A percentile compares a stretch with the other conserved stretches of the same genome.
Evolutionary conservation across 441 rosid species (phyloP).

Genomic region (Cnidoscolus chayamansa): DNA sequence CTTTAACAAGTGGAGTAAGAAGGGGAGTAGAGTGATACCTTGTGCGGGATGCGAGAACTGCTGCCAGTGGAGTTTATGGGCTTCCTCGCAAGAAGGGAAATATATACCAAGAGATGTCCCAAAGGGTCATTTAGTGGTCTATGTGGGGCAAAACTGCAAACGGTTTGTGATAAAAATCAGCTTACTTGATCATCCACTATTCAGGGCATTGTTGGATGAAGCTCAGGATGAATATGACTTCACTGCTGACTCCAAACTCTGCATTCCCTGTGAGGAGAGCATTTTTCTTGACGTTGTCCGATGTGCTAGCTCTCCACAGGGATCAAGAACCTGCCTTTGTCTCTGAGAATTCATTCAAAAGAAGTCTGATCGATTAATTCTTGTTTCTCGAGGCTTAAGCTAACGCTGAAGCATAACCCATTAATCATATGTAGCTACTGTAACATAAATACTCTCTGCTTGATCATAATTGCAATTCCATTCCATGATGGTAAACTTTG

Average conservation of each 20-base stretch:
- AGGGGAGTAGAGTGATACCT: slow-evolving; percentile 45
- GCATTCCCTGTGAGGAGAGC: slow-evolving; percentile 80
- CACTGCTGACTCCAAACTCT: slow-evolving; percentile 56
- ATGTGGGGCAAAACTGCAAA: slow-evolving; percentile 67
- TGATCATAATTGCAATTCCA: slow-evolving; percentile 11
- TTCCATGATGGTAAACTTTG: neutral
- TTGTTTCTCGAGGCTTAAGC: slow-evolving; percentile 32
- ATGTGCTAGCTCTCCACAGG: slow-evolving; percentile 46
- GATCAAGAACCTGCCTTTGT: slow-evolving; percentile 33
- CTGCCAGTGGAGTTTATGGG: slow-evolving; percentile 42
- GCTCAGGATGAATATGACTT: slow-evolving; percentile 72
- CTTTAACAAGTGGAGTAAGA: slow-evolving; percentile 55
- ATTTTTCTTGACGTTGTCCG: slow-evolving; percentile 68
- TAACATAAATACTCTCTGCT: slow-evolving; percentile 27
- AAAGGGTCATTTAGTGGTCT: slow-evolving; percentile 82
- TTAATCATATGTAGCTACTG: slow-evolving; percentile 28
- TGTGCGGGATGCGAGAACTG: slow-evolving; percentile 49
- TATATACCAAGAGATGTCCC: slow-evolving; percentile 82
- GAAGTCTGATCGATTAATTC: slow-evolving; percentile 18
- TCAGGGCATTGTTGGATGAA: slow-evolving; percentile 74
- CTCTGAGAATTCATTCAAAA: slow-evolving; percentile 19
- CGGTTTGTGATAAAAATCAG: slow-evolving; percentile 66
- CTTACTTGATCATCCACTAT: slow-evolving; percentile 72
- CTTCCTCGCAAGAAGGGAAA: slow-evolving; percentile 39
- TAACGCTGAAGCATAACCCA: slow-evolving; percentile 21